Conservation (phyloP, 768 basidiomycete species). For the Cystobasidium tubakii region DNA sequence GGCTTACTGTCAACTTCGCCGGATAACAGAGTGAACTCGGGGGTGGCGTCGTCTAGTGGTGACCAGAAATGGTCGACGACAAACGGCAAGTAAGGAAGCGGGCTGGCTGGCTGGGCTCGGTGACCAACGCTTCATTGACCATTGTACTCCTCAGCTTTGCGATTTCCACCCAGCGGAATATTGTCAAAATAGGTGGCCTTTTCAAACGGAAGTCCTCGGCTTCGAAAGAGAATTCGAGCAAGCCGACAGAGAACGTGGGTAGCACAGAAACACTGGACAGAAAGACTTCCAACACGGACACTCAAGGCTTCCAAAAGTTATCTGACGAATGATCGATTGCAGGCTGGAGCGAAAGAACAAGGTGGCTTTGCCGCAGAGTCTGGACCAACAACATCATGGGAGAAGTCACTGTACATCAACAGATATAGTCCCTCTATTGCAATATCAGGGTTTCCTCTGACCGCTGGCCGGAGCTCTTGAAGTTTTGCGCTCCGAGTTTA, state of each 20-base stretch:
- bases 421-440: not conserved
- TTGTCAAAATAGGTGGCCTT: not conserved
- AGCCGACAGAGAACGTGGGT: not conserved
- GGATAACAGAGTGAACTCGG: not conserved
- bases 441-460: not conserved
- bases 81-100: not conserved
- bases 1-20: not conserved
- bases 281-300: not conserved
- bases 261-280: not conserved
- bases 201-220: constrained; percentile 4
- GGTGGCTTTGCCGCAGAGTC: too few species aligned
- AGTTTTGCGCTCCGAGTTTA: not conserved
- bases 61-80: constrained; percentile 7
- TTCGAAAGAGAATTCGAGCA: not conserved
- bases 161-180: not conserved
- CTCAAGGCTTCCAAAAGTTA: not conserved
- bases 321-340: not conserved
- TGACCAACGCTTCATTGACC: not conserved
- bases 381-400: not conserved
- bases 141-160: not conserved
- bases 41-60: not conserved
- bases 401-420: not conserved
- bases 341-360: too few species aligned
- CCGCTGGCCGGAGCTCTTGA: constrained; percentile 2
- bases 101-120: too few species aligned